These are phyloP conservation scores for Extremus antarcticus DNA, from an alignment of 495 filamentous ascomycete genomes.

Conservation along the genomic window DNA sequence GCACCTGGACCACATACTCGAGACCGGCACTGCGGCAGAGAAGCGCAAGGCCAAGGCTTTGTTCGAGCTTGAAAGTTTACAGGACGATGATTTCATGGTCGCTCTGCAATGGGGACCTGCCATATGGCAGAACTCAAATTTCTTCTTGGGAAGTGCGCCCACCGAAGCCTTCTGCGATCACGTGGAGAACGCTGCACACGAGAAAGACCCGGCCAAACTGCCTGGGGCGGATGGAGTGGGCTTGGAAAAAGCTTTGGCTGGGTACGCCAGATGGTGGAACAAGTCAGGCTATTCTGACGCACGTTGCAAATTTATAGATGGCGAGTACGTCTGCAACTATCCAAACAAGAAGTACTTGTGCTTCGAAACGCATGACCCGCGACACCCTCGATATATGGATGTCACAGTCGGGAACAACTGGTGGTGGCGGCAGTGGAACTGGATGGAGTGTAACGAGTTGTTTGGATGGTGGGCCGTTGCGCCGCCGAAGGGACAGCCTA, in stretches of 20 bases:
- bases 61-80: too few species aligned
- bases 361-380: too few species aligned
- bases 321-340: too few species aligned
- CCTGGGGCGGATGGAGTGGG: slow-evolving; percentile 41
- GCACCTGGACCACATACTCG: slow-evolving; percentile 43
- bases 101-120: slow-evolving; percentile 46
- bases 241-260: slow-evolving; percentile 41
- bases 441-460: too few species aligned
- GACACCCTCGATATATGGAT: too few species aligned
- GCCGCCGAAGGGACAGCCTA: slow-evolving; percentile 17
- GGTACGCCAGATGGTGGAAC: slow-evolving; percentile 44
- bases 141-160: slow-evolving; percentile 31
- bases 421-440: too few species aligned
- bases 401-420: too few species aligned
- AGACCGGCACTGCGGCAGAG: slow-evolving; percentile 30
- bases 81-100: too few species aligned
- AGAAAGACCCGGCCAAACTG: slow-evolving; percentile 11
- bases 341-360: too few species aligned
- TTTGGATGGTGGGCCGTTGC: too few species aligned
- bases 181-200: slow-evolving; percentile 34
- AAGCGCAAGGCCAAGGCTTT: slow-evolving; percentile 43
- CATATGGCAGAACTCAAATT: slow-evolving; percentile 46
- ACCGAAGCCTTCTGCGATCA: slow-evolving; percentile 46
- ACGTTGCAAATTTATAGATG: too few species aligned
- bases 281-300: too few species aligned